A percentile compares a stretch with the other conserved stretches of the same genome.
Evolutionary conservation across 306 rosid genomes (phyloP).

Genomic region (Malus orientalis): DNA sequence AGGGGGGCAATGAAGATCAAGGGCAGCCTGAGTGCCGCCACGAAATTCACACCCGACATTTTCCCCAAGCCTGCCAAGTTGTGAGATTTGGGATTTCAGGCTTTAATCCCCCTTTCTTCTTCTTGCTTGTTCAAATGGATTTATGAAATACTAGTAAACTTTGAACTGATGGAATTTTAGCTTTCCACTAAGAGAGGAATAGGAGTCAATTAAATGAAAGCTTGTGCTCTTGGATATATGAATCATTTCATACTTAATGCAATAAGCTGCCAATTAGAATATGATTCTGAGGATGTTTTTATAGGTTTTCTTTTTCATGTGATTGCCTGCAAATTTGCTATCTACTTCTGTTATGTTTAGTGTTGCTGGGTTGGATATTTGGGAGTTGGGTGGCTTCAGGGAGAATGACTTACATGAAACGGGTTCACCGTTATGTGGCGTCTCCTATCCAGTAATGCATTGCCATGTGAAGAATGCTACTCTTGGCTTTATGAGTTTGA

Average conservation of each 20-base stretch:
- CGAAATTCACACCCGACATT: constrained; percentile 82
- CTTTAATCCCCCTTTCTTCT: neutral
- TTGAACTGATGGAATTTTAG: neutral
- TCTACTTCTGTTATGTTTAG: too few species aligned
- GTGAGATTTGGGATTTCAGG: constrained; percentile 32
- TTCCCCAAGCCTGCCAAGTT: constrained; percentile 93
- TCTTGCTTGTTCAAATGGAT: neutral
- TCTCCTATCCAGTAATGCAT: too few species aligned
- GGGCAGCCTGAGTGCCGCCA: constrained; percentile 86
- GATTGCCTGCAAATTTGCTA: neutral
- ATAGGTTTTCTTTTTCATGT: neutral
- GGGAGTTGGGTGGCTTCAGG: too few species aligned
- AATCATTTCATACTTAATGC: neutral
- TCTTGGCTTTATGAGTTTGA: too few species aligned
- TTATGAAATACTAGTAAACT: neutral
- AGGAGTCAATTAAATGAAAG: constrained; percentile 9
- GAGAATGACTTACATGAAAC: too few species aligned
- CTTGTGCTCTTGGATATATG: neutral
- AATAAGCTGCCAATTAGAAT: neutral
- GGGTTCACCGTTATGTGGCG: accelerated
- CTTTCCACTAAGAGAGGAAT: neutral
- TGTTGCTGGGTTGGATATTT: too few species aligned
- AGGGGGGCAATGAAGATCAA: constrained; percentile 83
- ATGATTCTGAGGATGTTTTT: neutral
- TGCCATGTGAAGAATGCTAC: too few species aligned